A percentile compares a stretch with the other conserved stretches of the same genome.
Conservation (phyloP, 2,329 filamentous ascomycete species). For the Colletotrichum shisoi region DNA sequence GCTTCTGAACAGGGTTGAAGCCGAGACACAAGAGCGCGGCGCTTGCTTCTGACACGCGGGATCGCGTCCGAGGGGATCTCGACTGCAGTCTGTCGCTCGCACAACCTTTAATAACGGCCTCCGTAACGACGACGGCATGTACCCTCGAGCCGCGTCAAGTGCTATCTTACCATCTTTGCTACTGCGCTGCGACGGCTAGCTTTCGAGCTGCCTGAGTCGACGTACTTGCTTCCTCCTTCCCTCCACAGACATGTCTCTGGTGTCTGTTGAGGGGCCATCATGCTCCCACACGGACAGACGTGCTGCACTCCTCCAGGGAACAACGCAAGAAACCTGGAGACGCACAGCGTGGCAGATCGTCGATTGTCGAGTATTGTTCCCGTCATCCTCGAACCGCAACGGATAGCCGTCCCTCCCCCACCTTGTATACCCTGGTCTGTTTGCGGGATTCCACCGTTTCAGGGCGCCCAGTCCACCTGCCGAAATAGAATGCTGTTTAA, state of each 20-base stretch:
- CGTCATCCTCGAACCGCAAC: slow-evolving; percentile 20
- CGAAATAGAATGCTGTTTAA: slow-evolving; percentile 28
- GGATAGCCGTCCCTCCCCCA: background rate
- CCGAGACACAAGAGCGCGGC: slow-evolving; percentile 29
- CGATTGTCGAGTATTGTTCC: slow-evolving; percentile 22
- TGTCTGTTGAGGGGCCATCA: slow-evolving; percentile 12
- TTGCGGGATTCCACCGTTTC: slow-evolving; percentile 28
- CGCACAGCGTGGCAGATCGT: slow-evolving; percentile 20
- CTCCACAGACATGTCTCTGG: slow-evolving; percentile 22
- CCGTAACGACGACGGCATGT: background rate
- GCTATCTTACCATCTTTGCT: background rate
- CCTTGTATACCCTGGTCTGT: slow-evolving; percentile 15
- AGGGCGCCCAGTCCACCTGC: slow-evolving; percentile 28
- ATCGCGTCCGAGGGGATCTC: slow-evolving; percentile 11
- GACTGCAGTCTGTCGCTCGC: background rate
- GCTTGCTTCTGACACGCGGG: slow-evolving; percentile 27
- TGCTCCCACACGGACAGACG: slow-evolving; percentile 33
- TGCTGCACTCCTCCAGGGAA: background rate
- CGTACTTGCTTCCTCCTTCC: slow-evolving; percentile 22
- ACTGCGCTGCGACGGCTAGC: background rate
- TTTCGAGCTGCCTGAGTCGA: slow-evolving; percentile 6
- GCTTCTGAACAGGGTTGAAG: slow-evolving; percentile 18
- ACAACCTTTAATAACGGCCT: background rate
- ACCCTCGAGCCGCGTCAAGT: background rate
- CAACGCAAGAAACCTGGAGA: background rate